A percentile compares a stretch with the other conserved stretches of the same genome.
These are phyloP conservation scores for Inga oerstediana DNA, from an alignment of 306 rosid genomes.

Conservation along the genomic window DNA sequence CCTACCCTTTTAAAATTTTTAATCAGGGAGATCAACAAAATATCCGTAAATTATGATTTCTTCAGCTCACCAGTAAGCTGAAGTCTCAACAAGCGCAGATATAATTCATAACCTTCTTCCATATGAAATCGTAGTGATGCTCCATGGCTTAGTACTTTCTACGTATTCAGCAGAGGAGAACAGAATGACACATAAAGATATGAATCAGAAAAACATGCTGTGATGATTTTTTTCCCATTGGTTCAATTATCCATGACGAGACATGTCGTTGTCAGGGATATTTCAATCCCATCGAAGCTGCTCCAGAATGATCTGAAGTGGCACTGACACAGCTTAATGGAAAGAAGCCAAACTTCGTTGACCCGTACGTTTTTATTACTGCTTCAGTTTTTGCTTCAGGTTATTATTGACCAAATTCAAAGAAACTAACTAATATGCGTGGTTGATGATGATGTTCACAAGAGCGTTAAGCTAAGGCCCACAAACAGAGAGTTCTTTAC, in stretches of 20 bases:
- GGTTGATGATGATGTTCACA: conserved; percentile 25
- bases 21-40: not conserved
- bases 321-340: conserved; percentile 17
- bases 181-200: not conserved
- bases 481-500: conserved; percentile 3
- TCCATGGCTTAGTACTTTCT: not conserved
- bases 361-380: not conserved
- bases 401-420: not conserved
- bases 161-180: not conserved
- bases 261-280: conserved; percentile 19
- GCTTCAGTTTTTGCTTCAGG: conserved; percentile 18
- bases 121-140: not conserved
- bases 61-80: too few relatives aligned
- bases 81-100: not conserved
- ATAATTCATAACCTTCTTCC: too few relatives aligned
- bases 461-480: conserved; percentile 28
- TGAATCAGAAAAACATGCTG: not conserved
- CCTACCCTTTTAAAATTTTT: not conserved
- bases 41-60: not conserved
- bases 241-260: not conserved
- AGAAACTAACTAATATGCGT: not conserved
- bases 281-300: conserved; percentile 7
- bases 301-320: conserved; percentile 18
- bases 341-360: conserved; percentile 16
- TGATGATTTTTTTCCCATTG: not conserved